phyloP scores from a whole-genome alignment of 768 basidiomycete genomes.

The Tephrocybe sp. region DNA sequence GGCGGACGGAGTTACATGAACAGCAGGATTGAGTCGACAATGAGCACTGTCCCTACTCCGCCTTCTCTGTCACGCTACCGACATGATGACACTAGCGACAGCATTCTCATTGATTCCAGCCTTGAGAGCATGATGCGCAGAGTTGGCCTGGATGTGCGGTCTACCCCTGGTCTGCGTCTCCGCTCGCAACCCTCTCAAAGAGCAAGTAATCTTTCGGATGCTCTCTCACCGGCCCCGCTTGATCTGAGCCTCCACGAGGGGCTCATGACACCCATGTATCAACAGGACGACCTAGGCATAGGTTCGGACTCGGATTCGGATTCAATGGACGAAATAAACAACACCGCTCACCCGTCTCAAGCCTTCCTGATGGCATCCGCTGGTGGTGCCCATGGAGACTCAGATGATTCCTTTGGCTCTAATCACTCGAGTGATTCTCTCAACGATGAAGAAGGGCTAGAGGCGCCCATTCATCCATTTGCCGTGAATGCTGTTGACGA shows the following conservation, averaged over 20 bases:
- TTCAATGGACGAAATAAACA: conserved; percentile 54
- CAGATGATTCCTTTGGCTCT: conserved; percentile 48
- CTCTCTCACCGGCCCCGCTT: conserved; percentile 2
- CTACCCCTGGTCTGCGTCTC: conserved; percentile 22
- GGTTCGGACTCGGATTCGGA: conserved; percentile 64
- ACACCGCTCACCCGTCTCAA: conserved; percentile 63
- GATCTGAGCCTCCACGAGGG: conserved; percentile 4
- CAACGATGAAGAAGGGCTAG: conserved; percentile 38
- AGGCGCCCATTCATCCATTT: conserved; percentile 59
- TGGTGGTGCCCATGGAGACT: conserved; percentile 28
- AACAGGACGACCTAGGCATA: conserved; percentile 28
- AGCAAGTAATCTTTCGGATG: background rate
- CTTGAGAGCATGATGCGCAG: conserved; percentile 70
- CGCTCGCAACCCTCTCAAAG: conserved; percentile 23
- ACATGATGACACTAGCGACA: conserved; percentile 43
- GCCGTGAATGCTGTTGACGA: conserved; percentile 40
- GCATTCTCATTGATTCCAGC: conserved; percentile 50
- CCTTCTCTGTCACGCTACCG: conserved; percentile 71
- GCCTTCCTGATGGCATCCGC: conserved; percentile 65
- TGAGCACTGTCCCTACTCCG: conserved; percentile 67
- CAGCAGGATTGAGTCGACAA: conserved; percentile 51
- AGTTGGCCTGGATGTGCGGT: conserved; percentile 44
- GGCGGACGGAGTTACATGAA: conserved; percentile 24
- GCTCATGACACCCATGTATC: conserved; percentile 9
- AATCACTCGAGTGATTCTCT: conserved; percentile 60